Base-by-base conservation (phyloP, 306 rosid genomes). In the barrel medic (Medicago truncatula) region DNA sequence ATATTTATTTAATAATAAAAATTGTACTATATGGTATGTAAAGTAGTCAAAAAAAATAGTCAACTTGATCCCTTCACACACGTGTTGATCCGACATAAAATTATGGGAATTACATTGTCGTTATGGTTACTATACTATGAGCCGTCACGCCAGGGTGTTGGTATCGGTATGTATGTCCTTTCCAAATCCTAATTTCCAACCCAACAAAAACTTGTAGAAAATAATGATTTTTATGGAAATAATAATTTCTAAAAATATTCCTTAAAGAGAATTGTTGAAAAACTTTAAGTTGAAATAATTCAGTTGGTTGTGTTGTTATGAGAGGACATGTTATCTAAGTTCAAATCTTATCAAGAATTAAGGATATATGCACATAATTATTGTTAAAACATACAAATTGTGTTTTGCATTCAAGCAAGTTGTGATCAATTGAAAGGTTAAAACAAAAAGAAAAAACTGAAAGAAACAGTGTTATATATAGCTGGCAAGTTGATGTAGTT, bases 1-100 rank as follows among this genome's bases (percentile, higher is more conserved):
- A 28, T 28, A 23, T 23, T 23, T 1, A n/a, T n/a, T n/a, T n/a
- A n/a, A n/a, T n/a, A 23, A 23, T 23, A 23, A 23, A 23, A 23
- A 2, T 23, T 23, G 28, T 23, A 23, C 28, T 23, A 23, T 23
- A 44, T 44, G n/a, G 52, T 1, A 13, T 46, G 52, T 46, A 39
- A 17, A 16, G 11, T 8, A 20, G 52, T 46, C 1, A 17, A 16
- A 9, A 7, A 10, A 58, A 58, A 12, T 62, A 71, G 85, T 81
- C 87, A 86, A 86, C 76, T 74, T 79, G 52, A 80, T 68, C 58
- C 75, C 70, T 58, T 83, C 21, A 41, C 69, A 80, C 93, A 89
- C 92, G 90, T 85, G 87, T 79, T 83, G 81, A 53, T 73, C 87
- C 87, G 92, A 85, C 91, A 86, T 3, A 28, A 31, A 57, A 76